Base-by-base conservation (phyloP, 352 stramenopile species). In the Phytopythium chamaehyphon region DNA sequence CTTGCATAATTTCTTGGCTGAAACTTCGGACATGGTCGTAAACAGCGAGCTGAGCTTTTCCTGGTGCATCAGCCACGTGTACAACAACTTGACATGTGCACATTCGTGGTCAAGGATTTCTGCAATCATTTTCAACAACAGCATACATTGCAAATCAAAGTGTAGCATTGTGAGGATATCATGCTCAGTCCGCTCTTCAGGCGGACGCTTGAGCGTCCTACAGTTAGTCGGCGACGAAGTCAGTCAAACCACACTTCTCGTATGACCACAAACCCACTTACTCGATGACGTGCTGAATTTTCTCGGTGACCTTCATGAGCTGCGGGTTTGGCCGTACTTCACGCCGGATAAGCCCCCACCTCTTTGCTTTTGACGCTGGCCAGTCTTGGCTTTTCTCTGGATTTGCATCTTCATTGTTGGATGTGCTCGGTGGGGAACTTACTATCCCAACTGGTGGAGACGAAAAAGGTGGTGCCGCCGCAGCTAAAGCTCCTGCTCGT, bases 11-110 rank as follows among this genome's bases (percentile, higher is more conserved):
- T 93, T 93, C 58, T 91, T 90, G 36, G 78, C 78, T 19, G 82
- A 88, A 11, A 87, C 70, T 57, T 93, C 83, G 8, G 80, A 87
- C 83, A 93, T 91, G 40, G 83, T 90, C 53, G 81, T 88, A 51
- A 93, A 90, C 12, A 93, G 69, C 12, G 83, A 86, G 51, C 81
- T 93, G 31, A 93, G 76, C 51, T 93, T 93, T 40, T 93, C 83
- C 50, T 93, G 79, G 53, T 81, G 84, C 83, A 93, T 93, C 37
- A 91, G 71, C 83, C 83, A 93, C 61, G 63, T 63, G 52, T 90
- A 93, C 47, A 93, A 51, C 52, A 89, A 60, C 59, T 85, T 87
- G 37, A 76, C 69, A 54, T 81, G 67, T 71, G 31, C 48, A 57
- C 11, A 18, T 14, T 24, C 26, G 36, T 10, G 14, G 33, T 49